Conservation (phyloP, 73 alveolate genomes). For the Paramecium octaurelia region DNA sequence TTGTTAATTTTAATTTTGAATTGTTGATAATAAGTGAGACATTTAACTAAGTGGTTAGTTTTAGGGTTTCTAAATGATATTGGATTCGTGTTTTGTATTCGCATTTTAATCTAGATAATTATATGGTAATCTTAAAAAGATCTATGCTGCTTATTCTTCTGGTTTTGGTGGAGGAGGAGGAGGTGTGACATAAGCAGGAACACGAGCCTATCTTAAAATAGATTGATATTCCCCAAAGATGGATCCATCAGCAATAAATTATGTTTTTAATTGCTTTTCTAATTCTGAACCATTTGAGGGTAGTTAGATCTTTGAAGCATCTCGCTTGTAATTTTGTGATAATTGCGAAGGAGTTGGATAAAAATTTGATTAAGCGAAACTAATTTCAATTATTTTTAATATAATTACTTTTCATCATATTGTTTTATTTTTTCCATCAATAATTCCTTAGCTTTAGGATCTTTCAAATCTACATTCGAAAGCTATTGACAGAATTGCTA, state of each 20-base stretch:
- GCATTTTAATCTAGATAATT: constrained; percentile 2
- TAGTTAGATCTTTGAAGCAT: not conserved
- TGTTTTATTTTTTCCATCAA: not conserved
- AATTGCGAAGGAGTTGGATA: not conserved
- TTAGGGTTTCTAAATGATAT: not conserved
- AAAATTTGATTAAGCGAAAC: not conserved
- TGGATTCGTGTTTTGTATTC: not conserved
- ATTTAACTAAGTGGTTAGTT: not conserved
- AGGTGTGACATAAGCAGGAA: not conserved
- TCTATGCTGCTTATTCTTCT: not conserved
- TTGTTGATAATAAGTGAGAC: not conserved
- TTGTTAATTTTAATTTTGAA: not conserved
- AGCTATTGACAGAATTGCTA: not conserved
- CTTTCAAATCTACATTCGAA: not conserved
- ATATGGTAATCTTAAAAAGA: not conserved
- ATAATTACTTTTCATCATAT: not conserved
- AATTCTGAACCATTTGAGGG: not conserved
- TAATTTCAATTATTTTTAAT: not conserved
- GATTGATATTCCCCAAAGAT: not conserved
- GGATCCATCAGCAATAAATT: constrained; percentile 37
- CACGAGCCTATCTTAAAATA: not conserved
- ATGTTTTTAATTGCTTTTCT: not conserved
- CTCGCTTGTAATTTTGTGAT: not conserved
- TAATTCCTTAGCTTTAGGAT: not conserved
- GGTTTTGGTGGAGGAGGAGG: constrained; percentile 43